Evolutionary conservation across 371 early-diverging fungal species (phyloP), one percentile per base, ranked within the genome.

Genomic region (Blakeslea trispora): DNA sequence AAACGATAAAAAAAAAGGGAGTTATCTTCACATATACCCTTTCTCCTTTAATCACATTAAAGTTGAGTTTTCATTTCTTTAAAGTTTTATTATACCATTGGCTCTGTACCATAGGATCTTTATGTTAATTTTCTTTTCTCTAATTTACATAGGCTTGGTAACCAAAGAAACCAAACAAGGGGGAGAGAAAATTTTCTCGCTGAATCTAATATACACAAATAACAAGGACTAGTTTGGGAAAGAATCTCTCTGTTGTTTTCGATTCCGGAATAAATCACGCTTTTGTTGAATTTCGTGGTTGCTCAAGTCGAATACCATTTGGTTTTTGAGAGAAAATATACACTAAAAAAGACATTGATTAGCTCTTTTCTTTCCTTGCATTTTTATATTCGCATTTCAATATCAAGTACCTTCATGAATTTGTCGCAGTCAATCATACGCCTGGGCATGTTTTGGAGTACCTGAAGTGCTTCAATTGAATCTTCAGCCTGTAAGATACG

Each of bases 381-480:
- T n/a, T n/a, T n/a, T n/a, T n/a, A n/a, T n/a, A n/a, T n/a, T n/a
- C n/a, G n/a, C n/a, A n/a, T n/a, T n/a, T n/a, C n/a, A n/a, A n/a
- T n/a, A n/a, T 37, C 82, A 31, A 31, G 64, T 74, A 81, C 79
- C 45, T 86, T 83, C 74, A 91, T 85, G 21, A 91, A 74, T 19
- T 73, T 69, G 57, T 90, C 88, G 45, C 88, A 89, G 55, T 91
- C 86, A 17, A 87, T 75, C 66, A 89, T 55, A 21, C 75, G 60
- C 51, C 82, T 81, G 9, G 89, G 89, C 75, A 82, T 81, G 54
- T 85, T 86, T 71, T 86, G 75, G 34, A 75, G 66, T 22, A 80
- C 57, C 40, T 81, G 84, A 56, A 88, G 86, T 40, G 81, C 76
- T 49, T 86, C 89, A 45, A 86, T 61, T 1, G 88, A 79, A 55